Evolutionary conservation across 306 rosid species (phyloP).

Genomic region (Ziziphus jujuba): DNA sequence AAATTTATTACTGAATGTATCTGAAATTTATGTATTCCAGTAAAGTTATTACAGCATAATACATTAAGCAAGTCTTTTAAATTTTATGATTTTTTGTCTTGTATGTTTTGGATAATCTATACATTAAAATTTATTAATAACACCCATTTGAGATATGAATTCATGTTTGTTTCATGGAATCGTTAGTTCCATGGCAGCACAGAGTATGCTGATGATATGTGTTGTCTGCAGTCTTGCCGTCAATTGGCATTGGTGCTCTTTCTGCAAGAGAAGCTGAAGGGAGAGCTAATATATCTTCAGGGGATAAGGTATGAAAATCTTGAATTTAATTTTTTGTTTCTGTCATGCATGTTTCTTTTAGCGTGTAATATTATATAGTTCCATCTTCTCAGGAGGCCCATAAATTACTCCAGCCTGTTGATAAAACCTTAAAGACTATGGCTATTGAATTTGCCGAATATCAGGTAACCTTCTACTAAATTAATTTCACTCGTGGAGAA

Average conservation of each 20-base stretch:
- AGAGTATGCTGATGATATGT: constrained; percentile 29
- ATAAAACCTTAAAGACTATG: constrained; percentile 78
- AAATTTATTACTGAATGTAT: too few species aligned
- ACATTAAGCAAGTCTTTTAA: background rate
- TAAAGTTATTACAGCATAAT: background rate
- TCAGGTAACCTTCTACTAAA: constrained; percentile 53
- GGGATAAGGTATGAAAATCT: constrained; percentile 70
- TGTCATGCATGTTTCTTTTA: background rate
- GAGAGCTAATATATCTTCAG: constrained; percentile 80
- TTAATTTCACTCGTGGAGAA: constrained; percentile 24
- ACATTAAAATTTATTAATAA: too few species aligned
- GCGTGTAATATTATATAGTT: background rate
- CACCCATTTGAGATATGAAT: background rate
- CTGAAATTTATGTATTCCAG: too few species aligned
- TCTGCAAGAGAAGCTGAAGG: constrained; percentile 98
- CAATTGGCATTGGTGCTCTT: constrained; percentile 87
- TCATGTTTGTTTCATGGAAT: background rate
- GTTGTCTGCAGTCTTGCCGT: constrained; percentile 79
- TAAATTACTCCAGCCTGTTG: constrained; percentile 92
- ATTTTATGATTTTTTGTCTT: background rate
- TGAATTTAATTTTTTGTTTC: constrained; percentile 14
- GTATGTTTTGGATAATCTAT: background rate
- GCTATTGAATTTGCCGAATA: constrained; percentile 93
- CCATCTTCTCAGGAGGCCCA: constrained; percentile 72
- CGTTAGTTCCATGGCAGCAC: constrained; percentile 10